Conservation (phyloP, 768 basidiomycete species). For the Tulasnella sp. region DNA sequence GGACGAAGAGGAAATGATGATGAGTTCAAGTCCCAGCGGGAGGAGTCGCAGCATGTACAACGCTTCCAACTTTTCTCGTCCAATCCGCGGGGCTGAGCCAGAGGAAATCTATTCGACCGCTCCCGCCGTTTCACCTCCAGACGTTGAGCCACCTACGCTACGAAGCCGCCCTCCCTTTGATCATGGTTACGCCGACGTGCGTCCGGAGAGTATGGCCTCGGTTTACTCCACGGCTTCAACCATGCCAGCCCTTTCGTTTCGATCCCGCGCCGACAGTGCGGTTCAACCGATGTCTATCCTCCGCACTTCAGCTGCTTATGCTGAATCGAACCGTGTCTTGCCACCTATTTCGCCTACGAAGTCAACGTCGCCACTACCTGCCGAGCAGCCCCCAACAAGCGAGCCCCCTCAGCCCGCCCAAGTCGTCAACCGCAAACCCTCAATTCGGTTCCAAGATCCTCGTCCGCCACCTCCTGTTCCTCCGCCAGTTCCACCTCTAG, state of each 20-base stretch:
- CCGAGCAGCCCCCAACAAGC: not conserved
- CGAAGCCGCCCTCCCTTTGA: slow-evolving; percentile 29
- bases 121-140: not conserved
- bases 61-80: slow-evolving; percentile 58
- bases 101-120: not conserved
- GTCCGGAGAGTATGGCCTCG: slow-evolving; percentile 46
- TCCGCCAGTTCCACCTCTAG: not conserved
- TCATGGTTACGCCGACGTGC: not conserved
- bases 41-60: slow-evolving; percentile 16
- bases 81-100: slow-evolving; percentile 39
- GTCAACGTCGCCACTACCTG: not conserved
- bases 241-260: not conserved
- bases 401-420: not conserved
- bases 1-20: not conserved
- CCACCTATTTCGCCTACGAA: not conserved
- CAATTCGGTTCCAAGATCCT: slow-evolving; percentile 19
- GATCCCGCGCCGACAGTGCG: not conserved
- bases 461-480: slow-evolving; percentile 17
- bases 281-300: not conserved
- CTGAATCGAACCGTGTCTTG: not conserved
- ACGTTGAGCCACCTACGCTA: slow-evolving; percentile 33
- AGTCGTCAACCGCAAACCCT: not conserved
- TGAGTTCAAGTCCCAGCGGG: slow-evolving; percentile 9
- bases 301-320: not conserved
- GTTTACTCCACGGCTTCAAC: slow-evolving; percentile 43